Percentiles rank a stretch among this genome's conserved stretches.
Evolutionary conservation across 164 flowering plant genomes (phyloP).

Genomic region (Chimonanthus praecox): DNA sequence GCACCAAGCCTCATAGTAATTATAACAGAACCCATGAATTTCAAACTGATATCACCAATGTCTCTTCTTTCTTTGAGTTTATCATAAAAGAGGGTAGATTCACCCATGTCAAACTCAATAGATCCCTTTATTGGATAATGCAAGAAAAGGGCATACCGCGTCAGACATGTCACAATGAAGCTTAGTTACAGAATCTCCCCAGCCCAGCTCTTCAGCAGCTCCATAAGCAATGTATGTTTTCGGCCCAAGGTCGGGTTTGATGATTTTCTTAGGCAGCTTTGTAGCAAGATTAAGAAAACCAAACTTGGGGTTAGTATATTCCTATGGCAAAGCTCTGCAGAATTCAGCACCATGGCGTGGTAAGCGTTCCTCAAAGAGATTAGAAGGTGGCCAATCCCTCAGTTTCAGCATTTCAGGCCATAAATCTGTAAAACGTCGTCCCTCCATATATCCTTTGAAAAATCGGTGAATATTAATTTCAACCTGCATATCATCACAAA

Average conservation of each 20-base stretch:
- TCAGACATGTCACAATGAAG: slow-evolving; percentile 90
- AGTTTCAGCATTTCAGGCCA: slow-evolving; percentile 97
- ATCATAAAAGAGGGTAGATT: background rate
- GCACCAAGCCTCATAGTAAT: too few relatives aligned
- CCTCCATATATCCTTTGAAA: slow-evolving; percentile 68
- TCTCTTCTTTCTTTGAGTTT: background rate
- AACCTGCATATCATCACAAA: slow-evolving; percentile 43
- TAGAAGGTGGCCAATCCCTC: slow-evolving; percentile 94
- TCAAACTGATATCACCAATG: background rate
- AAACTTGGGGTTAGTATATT: slow-evolving; percentile 55
- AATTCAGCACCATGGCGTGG: slow-evolving; percentile 92
- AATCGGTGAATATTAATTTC: slow-evolving; percentile 52
- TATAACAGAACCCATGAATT: background rate
- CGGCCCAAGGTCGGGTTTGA: slow-evolving; percentile 94
- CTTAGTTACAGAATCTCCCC: slow-evolving; percentile 94
- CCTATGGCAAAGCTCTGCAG: slow-evolving; percentile 69
- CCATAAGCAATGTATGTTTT: slow-evolving; percentile 93
- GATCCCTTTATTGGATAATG: background rate
- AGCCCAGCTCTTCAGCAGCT: slow-evolving; percentile 61
- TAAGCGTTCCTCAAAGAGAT: slow-evolving; percentile 66
- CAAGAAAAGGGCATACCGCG: slow-evolving; percentile 52
- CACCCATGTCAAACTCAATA: background rate
- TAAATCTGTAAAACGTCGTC: slow-evolving; percentile 44
- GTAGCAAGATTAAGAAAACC: slow-evolving; percentile 76
- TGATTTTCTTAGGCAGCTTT: slow-evolving; percentile 47